Evolutionary conservation across 2,329 filamentous ascomycete species (phyloP).

Genomic region (Ceratocystis eucalypticola): DNA sequence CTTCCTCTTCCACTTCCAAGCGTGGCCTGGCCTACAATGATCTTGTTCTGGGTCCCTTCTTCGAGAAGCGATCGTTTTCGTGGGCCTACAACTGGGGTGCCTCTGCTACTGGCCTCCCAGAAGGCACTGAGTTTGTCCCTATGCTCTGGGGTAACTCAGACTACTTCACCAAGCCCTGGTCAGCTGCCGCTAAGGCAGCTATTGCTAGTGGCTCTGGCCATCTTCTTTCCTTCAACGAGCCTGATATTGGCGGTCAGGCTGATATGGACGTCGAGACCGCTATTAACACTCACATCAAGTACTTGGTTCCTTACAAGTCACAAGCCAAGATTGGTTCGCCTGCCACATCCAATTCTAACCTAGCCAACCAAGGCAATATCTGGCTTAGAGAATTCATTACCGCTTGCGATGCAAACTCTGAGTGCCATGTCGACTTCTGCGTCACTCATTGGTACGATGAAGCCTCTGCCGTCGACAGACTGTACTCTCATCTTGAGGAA

Average conservation of each 20-base stretch:
- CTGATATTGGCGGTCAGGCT: conserved; percentile 46
- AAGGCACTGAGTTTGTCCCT: conserved; percentile 46
- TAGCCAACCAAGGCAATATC: conserved; percentile 36
- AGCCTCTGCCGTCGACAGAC: conserved; percentile 33
- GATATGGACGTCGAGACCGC: conserved; percentile 41
- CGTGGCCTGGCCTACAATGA: conserved; percentile 58
- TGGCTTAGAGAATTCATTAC: conserved; percentile 43
- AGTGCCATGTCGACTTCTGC: conserved; percentile 46
- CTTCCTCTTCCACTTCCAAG: conserved; percentile 33
- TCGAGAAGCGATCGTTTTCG: conserved; percentile 26
- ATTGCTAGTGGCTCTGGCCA: conserved; percentile 41
- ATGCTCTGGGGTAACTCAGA: conserved; percentile 46
- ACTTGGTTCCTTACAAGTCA: conserved; percentile 42
- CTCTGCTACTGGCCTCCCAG: conserved; percentile 29
- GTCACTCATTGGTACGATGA: conserved; percentile 51
- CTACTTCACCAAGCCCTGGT: conserved; percentile 38
- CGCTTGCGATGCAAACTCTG: conserved; percentile 33
- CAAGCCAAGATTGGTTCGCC: conserved; percentile 44
- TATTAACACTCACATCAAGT: conserved; percentile 38
- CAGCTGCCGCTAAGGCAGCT: conserved; percentile 35
- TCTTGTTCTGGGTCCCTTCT: conserved; percentile 39
- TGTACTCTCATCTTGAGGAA: conserved; percentile 40
- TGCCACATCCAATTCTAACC: conserved; percentile 47
- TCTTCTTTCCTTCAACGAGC: conserved; percentile 60
- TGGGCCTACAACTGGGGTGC: conserved; percentile 62